A percentile compares a stretch with the other conserved stretches of the same genome.
Evolutionary conservation across 352 stramenopile genomes (phyloP).

Genomic region (Phytophthora tentaculata): DNA sequence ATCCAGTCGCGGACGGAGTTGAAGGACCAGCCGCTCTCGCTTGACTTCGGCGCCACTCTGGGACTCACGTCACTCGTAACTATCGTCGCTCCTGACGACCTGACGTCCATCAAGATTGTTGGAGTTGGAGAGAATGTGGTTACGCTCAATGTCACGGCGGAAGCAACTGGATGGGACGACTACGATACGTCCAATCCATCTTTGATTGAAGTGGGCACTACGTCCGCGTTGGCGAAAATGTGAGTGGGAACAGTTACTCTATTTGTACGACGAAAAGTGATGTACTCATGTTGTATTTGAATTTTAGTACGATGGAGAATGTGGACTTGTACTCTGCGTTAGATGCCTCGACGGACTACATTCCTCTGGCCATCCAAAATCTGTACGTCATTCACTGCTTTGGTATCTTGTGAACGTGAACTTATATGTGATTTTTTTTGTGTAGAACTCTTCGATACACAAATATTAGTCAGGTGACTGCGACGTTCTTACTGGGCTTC

Average conservation of each 20-base stretch:
- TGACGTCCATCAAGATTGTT: slow-evolving; percentile 42
- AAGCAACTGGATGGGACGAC: slow-evolving; percentile 49
- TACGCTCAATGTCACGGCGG: slow-evolving; percentile 47
- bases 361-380: slow-evolving; percentile 49
- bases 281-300: neutral
- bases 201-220: slow-evolving; percentile 47
- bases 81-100: slow-evolving; percentile 46
- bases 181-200: slow-evolving; percentile 41
- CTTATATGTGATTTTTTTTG: neutral
- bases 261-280: neutral
- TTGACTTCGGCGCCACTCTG: slow-evolving; percentile 42
- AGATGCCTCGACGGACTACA: slow-evolving; percentile 44
- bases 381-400: slow-evolving; percentile 34
- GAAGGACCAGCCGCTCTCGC: slow-evolving; percentile 39
- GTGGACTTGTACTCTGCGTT: slow-evolving; percentile 45
- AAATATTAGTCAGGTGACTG: slow-evolving; percentile 50
- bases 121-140: slow-evolving; percentile 34
- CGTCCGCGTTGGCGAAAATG: slow-evolving; percentile 44
- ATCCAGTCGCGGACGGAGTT: slow-evolving; percentile 32
- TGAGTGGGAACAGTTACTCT: slow-evolving; percentile 7
- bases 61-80: slow-evolving; percentile 55
- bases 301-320: slow-evolving; percentile 46
- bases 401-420: neutral
- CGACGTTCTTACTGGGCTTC: slow-evolving; percentile 50
- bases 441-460: slow-evolving; percentile 45